These are phyloP conservation scores for Podaxis rugospora DNA, from an alignment of 768 basidiomycete genomes.

Conservation along the genomic window DNA sequence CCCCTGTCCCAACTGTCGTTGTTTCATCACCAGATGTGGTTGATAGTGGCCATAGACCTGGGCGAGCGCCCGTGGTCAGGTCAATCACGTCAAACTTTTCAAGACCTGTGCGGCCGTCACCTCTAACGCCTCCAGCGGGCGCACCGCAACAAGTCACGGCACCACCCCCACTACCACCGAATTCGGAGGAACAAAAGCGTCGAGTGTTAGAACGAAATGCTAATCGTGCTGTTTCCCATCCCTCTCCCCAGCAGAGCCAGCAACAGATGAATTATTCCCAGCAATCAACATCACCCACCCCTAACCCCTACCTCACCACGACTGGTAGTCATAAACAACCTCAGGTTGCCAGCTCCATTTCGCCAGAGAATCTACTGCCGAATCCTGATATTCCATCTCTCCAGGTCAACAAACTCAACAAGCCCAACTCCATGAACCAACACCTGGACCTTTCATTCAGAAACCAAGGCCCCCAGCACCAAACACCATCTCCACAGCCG, in stretches of 20 bases:
- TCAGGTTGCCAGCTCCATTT: neutral
- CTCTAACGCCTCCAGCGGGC: neutral
- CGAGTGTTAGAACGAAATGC: slow-evolving; percentile 60
- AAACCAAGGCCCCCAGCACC: neutral
- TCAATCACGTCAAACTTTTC: slow-evolving; percentile 59
- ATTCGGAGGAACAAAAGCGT: slow-evolving; percentile 40
- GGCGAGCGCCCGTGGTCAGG: slow-evolving; percentile 39
- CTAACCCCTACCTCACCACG: neutral
- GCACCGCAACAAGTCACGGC: slow-evolving; percentile 6
- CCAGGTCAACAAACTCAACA: neutral
- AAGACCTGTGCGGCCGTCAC: slow-evolving; percentile 37
- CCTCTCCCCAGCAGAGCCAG: slow-evolving; percentile 4
- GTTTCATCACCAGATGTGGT: slow-evolving; percentile 39
- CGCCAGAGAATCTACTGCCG: neutral
- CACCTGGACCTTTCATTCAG: neutral
- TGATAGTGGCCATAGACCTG: slow-evolving; percentile 11
- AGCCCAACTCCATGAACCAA: neutral
- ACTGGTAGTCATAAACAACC: neutral
- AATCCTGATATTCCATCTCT: neutral
- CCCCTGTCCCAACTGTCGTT: slow-evolving; percentile 20
- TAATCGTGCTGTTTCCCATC: slow-evolving; percentile 30
- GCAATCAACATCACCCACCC: slow-evolving; percentile 11
- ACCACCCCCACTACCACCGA: slow-evolving; percentile 26
- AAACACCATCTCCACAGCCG: neutral
- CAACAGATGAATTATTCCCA: slow-evolving; percentile 3